Base-by-base conservation (phyloP, 257 asterid species). In the Plantago elongata region DNA sequence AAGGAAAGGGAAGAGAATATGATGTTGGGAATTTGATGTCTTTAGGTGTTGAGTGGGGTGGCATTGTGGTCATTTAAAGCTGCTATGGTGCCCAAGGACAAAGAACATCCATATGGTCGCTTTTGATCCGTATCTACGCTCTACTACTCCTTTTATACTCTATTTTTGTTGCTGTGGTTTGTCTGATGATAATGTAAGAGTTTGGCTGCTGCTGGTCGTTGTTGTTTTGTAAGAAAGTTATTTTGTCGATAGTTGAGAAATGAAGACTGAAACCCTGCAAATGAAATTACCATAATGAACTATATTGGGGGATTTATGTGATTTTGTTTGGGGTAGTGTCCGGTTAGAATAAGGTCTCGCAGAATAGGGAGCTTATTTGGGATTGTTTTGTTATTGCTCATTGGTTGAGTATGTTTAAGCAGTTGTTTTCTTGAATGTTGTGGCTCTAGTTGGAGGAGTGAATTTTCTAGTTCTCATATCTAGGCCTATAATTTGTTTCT, bases 101-200 rank as follows among this genome's bases (percentile, higher is more conserved):
- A 93, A 80, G 99, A 93, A 74, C 99, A 93, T 78, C 97, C 97
- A 78, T 89, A 89, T 81, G 99, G 99, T 93, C 84, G 72, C 87
- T 76, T 81, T 87, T 86, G 81, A 82, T 88, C 91, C 72, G 95
- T 84, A 81, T 80, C 83, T 84, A 77, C 86, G 71, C 75, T 22
- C 71, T 83, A 22, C 72, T 84, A 62, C 81, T 69, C 75, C 29
- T 69, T 83, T 77, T 61, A 64, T 72, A 64, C 50, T 67, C 62
- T 67, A 56, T 73, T 77, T 68, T 78, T 60, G 37, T 60, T 14
- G 66, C 65, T 54, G 51, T 67, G 38, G 27, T 37, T 44, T 44
- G 58, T 44, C 30, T 9, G 29, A 11, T 57, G 8, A n/a, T 40
- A 9, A 1, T 54, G 59, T 27, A 54, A 54, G 59, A 54, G 5